These are phyloP conservation scores for Rutstroemia sp. DNA, from an alignment of 2,329 filamentous ascomycete species.

Conservation along the genomic window DNA sequence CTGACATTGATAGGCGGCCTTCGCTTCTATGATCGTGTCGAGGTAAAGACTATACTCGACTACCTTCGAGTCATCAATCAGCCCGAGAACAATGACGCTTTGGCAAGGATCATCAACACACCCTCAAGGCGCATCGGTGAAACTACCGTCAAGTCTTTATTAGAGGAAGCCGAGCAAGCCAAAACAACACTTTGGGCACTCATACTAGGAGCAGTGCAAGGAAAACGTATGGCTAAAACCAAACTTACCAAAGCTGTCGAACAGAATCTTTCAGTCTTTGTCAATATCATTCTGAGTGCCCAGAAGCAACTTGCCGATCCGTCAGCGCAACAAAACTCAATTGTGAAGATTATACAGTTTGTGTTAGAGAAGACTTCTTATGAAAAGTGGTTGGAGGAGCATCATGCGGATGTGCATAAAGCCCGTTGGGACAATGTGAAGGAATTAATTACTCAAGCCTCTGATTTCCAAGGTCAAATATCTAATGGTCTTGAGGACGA, in stretches of 20 bases:
- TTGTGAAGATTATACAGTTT: conserved; percentile 39
- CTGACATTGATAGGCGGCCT: conserved; percentile 45
- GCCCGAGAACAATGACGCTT: conserved; percentile 78
- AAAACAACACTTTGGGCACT: conserved; percentile 69
- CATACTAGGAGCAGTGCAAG: conserved; percentile 52
- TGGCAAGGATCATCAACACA: conserved; percentile 77
- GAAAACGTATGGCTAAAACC: conserved; percentile 41
- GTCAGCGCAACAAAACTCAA: conserved; percentile 13
- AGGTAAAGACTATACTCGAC: conserved; percentile 81
- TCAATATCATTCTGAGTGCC: conserved; percentile 51
- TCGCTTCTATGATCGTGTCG: conserved; percentile 85
- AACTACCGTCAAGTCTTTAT: conserved; percentile 62
- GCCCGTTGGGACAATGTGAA: conserved; percentile 81
- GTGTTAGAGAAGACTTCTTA: conserved; percentile 62
- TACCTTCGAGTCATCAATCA: conserved; percentile 82
- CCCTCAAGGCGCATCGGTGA: conserved; percentile 78
- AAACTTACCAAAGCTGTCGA: conserved; percentile 48
- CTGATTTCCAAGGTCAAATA: conserved; percentile 49
- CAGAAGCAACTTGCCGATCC: conserved; percentile 42
- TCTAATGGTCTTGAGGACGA: conserved; percentile 40
- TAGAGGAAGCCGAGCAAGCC: conserved; percentile 67
- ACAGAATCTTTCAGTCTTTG: conserved; percentile 49
- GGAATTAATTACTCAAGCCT: conserved; percentile 75
- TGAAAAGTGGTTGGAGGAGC: conserved; percentile 63
- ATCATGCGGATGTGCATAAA: conserved; percentile 68